Evolutionary conservation across 164 flowering plant species (phyloP), one percentile per base, ranked within the genome.

Genomic region (Brasenia schreberi): DNA sequence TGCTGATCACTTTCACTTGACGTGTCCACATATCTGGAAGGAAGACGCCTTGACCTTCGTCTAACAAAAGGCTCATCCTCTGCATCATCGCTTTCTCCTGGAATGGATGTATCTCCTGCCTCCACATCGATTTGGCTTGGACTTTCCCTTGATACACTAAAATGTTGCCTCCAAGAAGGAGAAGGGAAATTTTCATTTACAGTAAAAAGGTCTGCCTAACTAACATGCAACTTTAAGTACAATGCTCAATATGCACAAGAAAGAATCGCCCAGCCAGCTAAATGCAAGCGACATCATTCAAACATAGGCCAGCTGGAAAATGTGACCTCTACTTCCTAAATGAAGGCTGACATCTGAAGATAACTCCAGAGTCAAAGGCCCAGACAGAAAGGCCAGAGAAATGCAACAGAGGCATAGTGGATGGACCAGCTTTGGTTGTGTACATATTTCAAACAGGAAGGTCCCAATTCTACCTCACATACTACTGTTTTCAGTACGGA

Each of bases 41-140:
- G 62, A 43, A 61, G 49, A 10, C 67, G 82, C 67, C 85, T 85
- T 18, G 86, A 76, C 81, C 91, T 79, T 62, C 75, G 83, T 72
- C 87, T 84, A 62, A 82, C 80, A 53, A 85, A 78, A 63, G 88
- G 93, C 66, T 81, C 80, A 65, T 86, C 94, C 67, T 88, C 98
- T 53, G 70, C 74, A 70, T 82, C 96, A 69, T 84, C 89, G 73
- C 67, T 33, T 33, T 33, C 39, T 33, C 39, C 39, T 33, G 39
- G 39, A 33, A 33, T 49, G 62, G 81, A 84, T 65, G 90, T 75
- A 72, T 81, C 81, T 74, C 88, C 92, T 43, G 72, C 72, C 70
- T 81, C 87, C 78, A 80, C 58, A 72, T 83, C 82, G 39, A 33
- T 62, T 64, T 70, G 69, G 72, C 73, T 72, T 59, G 75, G 74